Conservation (phyloP, 2,329 filamentous ascomycete species). For the Colletotrichum plurivorum region DNA sequence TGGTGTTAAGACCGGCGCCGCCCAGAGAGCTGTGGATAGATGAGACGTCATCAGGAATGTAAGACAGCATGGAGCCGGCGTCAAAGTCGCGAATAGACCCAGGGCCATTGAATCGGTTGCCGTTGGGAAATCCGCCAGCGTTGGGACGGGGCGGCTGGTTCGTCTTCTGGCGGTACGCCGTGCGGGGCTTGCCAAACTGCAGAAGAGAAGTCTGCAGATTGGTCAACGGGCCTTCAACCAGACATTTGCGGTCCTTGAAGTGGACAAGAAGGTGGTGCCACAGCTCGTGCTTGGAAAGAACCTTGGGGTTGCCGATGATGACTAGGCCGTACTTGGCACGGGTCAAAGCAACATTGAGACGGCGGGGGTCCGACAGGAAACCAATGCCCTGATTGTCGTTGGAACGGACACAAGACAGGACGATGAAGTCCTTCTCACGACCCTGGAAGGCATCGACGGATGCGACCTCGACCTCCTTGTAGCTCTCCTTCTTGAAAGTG, state of each 20-base stretch:
- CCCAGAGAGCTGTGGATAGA: slow-evolving; percentile 95
- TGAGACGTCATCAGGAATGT: slow-evolving; percentile 96
- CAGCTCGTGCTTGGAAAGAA: slow-evolving; percentile 95
- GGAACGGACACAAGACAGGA: slow-evolving; percentile 96
- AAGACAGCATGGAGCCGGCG: slow-evolving; percentile 90
- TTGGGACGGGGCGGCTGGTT: slow-evolving; percentile 79
- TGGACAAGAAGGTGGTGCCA: slow-evolving; percentile 97
- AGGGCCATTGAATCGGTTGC: slow-evolving; percentile 45
- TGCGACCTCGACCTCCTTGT: slow-evolving; percentile 98
- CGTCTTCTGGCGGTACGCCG: slow-evolving; percentile 92
- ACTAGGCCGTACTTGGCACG: slow-evolving; percentile 97
- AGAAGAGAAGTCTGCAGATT: slow-evolving; percentile 96
- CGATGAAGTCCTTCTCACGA: slow-evolving; percentile 98
- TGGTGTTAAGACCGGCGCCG: slow-evolving; percentile 83
- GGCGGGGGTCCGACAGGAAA: slow-evolving; percentile 97
- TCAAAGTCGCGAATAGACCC: slow-evolving; percentile 71
- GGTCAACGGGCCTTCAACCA: slow-evolving; percentile 94
- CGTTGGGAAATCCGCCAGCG: slow-evolving; percentile 51
- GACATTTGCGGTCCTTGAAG: slow-evolving; percentile 96
- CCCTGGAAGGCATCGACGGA: slow-evolving; percentile 99
- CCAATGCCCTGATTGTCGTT: slow-evolving; percentile 99
- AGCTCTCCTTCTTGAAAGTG: slow-evolving; percentile 97
- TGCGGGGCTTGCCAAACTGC: slow-evolving; percentile 95
- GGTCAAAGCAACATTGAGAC: slow-evolving; percentile 96
- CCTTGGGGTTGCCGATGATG: slow-evolving; percentile 97